Percentiles rank a stretch among this genome's conserved stretches.
Conservation (phyloP, 2,329 filamentous ascomycete genomes). For the Zasmidium cellare region DNA sequence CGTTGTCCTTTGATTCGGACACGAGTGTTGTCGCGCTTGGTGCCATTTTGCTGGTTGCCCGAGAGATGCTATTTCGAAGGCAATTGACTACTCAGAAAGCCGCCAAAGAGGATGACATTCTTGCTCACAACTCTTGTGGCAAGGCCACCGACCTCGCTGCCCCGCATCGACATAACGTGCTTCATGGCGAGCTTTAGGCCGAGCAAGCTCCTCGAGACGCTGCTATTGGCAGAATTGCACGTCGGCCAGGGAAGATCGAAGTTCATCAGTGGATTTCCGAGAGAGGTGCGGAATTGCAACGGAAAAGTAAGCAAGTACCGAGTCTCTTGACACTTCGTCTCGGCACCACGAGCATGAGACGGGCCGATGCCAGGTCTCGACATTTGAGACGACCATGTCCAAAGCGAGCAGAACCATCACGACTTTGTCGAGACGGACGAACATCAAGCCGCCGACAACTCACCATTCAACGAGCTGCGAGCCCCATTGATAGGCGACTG, state of each 20-base stretch:
- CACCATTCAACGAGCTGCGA: too few relatives aligned
- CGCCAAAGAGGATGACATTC: not conserved
- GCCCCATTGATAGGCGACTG: too few relatives aligned
- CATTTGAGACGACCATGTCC: too few relatives aligned
- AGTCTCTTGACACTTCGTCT: too few relatives aligned
- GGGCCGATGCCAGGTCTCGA: too few relatives aligned
- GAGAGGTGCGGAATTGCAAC: not conserved
- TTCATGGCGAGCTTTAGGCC: not conserved
- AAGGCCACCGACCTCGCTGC: not conserved
- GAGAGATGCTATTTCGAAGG: not conserved
- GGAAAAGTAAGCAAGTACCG: not conserved
- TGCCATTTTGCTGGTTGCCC: conserved; percentile 32
- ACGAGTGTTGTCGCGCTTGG: conserved; percentile 38
- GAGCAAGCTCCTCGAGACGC: not conserved
- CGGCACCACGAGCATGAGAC: too few relatives aligned
- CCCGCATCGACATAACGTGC: not conserved
- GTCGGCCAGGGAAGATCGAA: not conserved
- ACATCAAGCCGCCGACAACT: too few relatives aligned
- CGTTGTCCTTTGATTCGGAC: conserved; percentile 42
- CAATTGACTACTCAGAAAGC: not conserved
- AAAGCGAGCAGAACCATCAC: too few relatives aligned
- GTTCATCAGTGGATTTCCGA: not conserved
- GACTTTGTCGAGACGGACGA: too few relatives aligned
- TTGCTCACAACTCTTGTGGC: not conserved
- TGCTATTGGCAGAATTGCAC: not conserved